These are phyloP conservation scores for Emmonsiellopsis sp. DNA, from an alignment of 2,329 filamentous ascomycete species.

Conservation along the genomic window DNA sequence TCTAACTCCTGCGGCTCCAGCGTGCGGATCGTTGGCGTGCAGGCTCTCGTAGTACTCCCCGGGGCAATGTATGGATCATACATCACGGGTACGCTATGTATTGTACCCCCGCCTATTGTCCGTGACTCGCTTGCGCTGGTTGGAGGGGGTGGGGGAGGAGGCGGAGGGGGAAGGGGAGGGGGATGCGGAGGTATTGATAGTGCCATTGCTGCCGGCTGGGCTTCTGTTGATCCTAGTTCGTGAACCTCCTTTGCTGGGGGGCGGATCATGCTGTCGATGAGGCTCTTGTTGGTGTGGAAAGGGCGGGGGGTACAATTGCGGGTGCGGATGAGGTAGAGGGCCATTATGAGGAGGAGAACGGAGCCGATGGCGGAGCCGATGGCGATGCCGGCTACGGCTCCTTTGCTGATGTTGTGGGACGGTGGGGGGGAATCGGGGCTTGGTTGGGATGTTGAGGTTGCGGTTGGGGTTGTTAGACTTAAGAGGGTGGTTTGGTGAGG, in stretches of 20 bases:
- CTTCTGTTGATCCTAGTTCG: neutral
- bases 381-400: constrained; percentile 19
- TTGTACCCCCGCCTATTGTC: neutral
- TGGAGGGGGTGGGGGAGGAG: neutral
- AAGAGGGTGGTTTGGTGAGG: neutral
- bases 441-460: neutral
- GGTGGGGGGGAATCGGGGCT: neutral
- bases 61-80: neutral
- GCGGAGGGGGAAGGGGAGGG: neutral
- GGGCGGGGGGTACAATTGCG: neutral
- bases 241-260: neutral
- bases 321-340: neutral
- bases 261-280: neutral
- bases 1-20: constrained; percentile 8
- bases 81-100: neutral
- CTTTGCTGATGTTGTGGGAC: constrained; percentile 8
- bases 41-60: neutral
- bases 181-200: no score
- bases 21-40: neutral
- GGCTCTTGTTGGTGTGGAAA: neutral
- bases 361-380: constrained; percentile 10
- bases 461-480: neutral
- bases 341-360: constrained; percentile 6
- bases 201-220: neutral
- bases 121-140: neutral